Percentiles rank a stretch among this genome's conserved stretches.
phyloP scores from a whole-genome alignment of 192 early-diverging fungal species.

The Podila minutissima region DNA sequence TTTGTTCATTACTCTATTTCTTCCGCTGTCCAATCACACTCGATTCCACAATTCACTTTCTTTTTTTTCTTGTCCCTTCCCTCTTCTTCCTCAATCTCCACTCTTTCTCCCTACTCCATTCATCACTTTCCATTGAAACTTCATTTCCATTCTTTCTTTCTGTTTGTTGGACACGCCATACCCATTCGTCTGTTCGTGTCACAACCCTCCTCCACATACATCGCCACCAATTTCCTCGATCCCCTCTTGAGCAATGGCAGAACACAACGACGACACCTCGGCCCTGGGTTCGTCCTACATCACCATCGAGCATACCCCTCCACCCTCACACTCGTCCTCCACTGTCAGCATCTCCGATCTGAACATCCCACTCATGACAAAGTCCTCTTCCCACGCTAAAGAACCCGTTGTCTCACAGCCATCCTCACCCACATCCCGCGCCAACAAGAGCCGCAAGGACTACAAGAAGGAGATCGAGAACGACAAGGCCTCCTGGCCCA shows the following conservation, averaged over 20 bases:
- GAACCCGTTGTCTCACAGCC: background rate
- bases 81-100: conserved; percentile 2
- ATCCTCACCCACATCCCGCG: background rate
- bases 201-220: background rate
- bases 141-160: background rate
- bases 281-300: conserved; percentile 1
- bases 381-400: background rate
- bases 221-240: background rate
- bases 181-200: background rate
- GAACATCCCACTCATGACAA: background rate
- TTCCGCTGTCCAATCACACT: background rate
- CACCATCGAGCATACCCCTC: background rate
- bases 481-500: conserved; percentile 36
- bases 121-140: background rate
- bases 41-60: background rate
- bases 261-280: background rate
- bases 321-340: background rate
- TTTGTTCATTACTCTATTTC: background rate
- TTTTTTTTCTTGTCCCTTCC: background rate
- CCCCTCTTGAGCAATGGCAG: background rate
- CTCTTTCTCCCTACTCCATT: background rate
- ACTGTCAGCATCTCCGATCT: background rate
- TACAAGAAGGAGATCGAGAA: background rate
- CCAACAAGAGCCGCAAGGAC: conserved; percentile 4
- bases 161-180: background rate